phyloP scores from a whole-genome alignment of 2,329 filamentous ascomycete genomes.

The Botrytis fabae region DNA sequence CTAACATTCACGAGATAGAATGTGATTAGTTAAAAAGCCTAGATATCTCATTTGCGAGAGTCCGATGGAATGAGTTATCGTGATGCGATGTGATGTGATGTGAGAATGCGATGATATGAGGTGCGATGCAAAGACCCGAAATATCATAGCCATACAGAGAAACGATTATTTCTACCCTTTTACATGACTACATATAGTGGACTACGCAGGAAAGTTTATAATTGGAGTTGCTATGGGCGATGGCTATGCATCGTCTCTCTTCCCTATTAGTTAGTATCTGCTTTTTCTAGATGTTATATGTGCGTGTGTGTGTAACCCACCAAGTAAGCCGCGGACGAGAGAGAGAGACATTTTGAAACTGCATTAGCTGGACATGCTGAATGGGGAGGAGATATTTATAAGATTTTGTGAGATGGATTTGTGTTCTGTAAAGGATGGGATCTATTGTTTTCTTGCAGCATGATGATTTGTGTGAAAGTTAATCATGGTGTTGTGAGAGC shows the following conservation, averaged over 20 bases:
- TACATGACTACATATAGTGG: background rate
- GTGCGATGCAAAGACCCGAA: background rate
- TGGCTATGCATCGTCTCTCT: background rate
- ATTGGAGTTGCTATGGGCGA: background rate
- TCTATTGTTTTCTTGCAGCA: too few relatives aligned
- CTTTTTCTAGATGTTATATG: background rate
- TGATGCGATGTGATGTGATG: background rate
- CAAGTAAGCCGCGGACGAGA: background rate
- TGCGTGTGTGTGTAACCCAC: background rate
- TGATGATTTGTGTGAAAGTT: background rate
- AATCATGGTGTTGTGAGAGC: accelerated
- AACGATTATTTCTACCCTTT: background rate
- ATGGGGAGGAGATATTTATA: background rate
- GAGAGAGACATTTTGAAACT: background rate
- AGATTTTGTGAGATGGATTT: background rate
- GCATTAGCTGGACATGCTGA: background rate
- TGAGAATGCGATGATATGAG: background rate
- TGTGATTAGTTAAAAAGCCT: background rate
- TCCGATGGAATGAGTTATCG: too few relatives aligned
- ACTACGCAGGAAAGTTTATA: accelerated
- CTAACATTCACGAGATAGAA: background rate
- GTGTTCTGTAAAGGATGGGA: background rate
- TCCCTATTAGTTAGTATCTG: background rate
- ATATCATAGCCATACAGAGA: background rate
- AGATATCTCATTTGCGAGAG: too few relatives aligned